These are phyloP conservation scores for Aspergillus haitiensis DNA, from an alignment of 495 filamentous ascomycete species.

Conservation along the genomic window DNA sequence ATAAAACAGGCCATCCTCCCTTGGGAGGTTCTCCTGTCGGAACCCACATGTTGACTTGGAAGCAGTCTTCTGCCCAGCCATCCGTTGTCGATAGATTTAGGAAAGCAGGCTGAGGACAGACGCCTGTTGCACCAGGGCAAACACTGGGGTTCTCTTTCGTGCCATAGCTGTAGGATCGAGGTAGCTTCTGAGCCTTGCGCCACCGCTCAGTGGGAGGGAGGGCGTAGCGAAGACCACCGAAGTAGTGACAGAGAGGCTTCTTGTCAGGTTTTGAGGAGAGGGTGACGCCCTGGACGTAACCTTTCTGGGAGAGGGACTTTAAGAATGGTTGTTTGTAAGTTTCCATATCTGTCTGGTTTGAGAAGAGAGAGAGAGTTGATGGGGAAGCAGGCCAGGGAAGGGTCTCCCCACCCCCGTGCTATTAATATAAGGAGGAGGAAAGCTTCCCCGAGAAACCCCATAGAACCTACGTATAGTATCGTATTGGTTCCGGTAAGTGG, in stretches of 20 bases:
- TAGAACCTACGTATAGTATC: background rate
- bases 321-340: constrained; percentile 28
- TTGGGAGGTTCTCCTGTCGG: constrained; percentile 36
- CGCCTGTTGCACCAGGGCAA: constrained; percentile 31
- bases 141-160: constrained; percentile 30
- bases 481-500: background rate
- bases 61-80: constrained; percentile 44
- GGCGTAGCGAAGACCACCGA: constrained; percentile 46
- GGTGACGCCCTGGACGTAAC: constrained; percentile 39
- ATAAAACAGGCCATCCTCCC: constrained; percentile 46
- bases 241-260: constrained; percentile 41
- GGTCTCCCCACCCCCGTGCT: too few species aligned
- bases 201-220: constrained; percentile 40
- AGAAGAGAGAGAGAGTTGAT: background rate
- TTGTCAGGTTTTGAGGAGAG: constrained; percentile 26
- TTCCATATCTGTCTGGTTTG: constrained; percentile 28
- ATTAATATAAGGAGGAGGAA: background rate
- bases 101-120: constrained; percentile 43
- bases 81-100: constrained; percentile 23
- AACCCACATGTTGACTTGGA: constrained; percentile 47
- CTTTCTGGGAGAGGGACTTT: constrained; percentile 35
- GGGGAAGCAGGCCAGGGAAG: background rate
- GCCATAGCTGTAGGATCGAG: constrained; percentile 39
- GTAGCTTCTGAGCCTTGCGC: constrained; percentile 36
- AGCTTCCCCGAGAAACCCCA: background rate